Evolutionary conservation across 345 rosid genomes (phyloP), one percentile per base, ranked within the genome.

Genomic region (Pugionium cornutum): DNA sequence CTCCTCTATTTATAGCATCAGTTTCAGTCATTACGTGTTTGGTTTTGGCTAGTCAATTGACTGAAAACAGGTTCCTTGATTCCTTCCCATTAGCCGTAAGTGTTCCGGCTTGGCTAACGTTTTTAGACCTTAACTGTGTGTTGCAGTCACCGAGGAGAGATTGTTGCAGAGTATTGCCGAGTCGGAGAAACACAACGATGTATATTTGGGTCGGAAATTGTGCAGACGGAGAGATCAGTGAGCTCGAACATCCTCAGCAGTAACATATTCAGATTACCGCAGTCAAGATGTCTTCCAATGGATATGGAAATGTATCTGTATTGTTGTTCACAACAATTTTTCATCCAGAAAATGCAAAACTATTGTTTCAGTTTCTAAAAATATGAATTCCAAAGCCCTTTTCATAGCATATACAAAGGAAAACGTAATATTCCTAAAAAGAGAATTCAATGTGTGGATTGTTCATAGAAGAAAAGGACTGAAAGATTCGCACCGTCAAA

Each of bases 141-240:
- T 64, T 72, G 78, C 87, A 88, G 94, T 80, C 94, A 43, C 88
- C 89, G 1, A 88, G 91, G 57, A 86, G 91, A 64, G 92, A 92
- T 54, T 89, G 92, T 46, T 89, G 96, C 78, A 83, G 89, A 76
- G 75, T 89, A 44, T 64, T 92, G 43, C 92, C 89, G 7, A 71
- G 86, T 26, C 76, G 75, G 7, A 83, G 79, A 68, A 62, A 78
- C 53, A 49, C 81, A 34, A 67, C 78, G 8, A 67, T 92, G 92
- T 77, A 83, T 72, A 41, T 86, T 73, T 81, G 84, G 85, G 89
- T 89, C 4, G 96, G 91, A 3, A 79, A 73, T 62, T 88, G 92
- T 58, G 73, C 74, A 49, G 77, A 77, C 2, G 91, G 86, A 34
- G 95, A 92, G 81, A 64, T 86, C 47, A 82, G 79, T 58, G 92